Percentiles rank a stretch among this genome's conserved stretches.
These are phyloP conservation scores for Ophiostoma ulmi DNA, from an alignment of 2,329 filamentous ascomycete genomes.

Conservation along the genomic window DNA sequence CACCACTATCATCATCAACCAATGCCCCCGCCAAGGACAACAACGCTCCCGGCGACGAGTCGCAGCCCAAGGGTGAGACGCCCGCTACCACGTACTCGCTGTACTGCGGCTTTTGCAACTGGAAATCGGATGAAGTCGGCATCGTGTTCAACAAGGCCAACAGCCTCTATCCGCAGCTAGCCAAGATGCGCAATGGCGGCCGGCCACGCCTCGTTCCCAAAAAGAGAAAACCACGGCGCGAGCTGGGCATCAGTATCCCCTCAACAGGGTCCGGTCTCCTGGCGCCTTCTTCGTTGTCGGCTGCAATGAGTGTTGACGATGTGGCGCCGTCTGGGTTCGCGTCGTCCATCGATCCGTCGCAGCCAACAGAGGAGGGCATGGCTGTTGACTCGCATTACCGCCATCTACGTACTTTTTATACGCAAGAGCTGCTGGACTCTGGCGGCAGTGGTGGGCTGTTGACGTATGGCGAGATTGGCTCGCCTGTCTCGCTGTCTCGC, in stretches of 20 bases:
- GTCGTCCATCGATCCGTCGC: neutral
- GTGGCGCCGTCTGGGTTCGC: neutral
- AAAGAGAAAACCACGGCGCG: constrained; percentile 50
- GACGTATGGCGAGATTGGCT: constrained; percentile 52
- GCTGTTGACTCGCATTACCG: constrained; percentile 67
- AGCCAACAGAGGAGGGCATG: constrained; percentile 40
- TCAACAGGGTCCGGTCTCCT: constrained; percentile 12
- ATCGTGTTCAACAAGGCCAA: constrained; percentile 86
- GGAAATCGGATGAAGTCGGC: constrained; percentile 84
- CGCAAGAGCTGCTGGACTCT: constrained; percentile 66
- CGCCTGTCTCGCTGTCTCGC: constrained; percentile 74
- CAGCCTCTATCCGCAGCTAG: constrained; percentile 75
- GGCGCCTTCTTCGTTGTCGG: neutral
- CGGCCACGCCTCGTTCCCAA: constrained; percentile 46
- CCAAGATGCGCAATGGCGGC: constrained; percentile 62
- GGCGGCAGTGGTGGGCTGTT: constrained; percentile 44
- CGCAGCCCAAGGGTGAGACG: constrained; percentile 33
- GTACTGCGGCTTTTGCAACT: constrained; percentile 85
- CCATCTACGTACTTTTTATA: constrained; percentile 74
- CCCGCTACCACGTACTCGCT: constrained; percentile 56
- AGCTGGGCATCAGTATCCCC: constrained; percentile 36
- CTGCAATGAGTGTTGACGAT: neutral
- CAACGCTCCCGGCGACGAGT: constrained; percentile 46
- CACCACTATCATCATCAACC: constrained; percentile 65
- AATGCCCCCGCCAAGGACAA: constrained; percentile 34